phyloP scores from a whole-genome alignment of 192 early-diverging fungal species.

The Obelidium mucronatum region DNA sequence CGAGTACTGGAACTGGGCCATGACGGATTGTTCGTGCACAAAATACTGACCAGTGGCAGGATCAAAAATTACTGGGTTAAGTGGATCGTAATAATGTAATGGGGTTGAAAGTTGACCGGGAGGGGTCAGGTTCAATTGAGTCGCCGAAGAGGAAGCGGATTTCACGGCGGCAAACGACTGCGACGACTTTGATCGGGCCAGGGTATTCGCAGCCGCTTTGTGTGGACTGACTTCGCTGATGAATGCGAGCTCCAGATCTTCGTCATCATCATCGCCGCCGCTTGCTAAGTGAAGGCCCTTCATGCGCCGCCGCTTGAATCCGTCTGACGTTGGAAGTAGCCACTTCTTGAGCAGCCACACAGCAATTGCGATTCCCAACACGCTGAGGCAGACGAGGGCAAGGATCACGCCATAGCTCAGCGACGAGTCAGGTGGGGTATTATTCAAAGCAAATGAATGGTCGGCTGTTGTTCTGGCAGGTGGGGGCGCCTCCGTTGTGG shows the following conservation, averaged over 20 bases:
- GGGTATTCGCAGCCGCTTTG: not conserved
- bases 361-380: not conserved
- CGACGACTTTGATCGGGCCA: not conserved
- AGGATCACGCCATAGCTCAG: conserved; percentile 15
- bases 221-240: not conserved
- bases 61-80: not conserved
- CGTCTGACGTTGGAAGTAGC: conserved; percentile 10
- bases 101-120: not conserved
- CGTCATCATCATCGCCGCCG: not conserved
- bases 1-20: not conserved
- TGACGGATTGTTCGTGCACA: no score
- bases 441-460: not conserved
- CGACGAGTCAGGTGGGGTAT: not conserved
- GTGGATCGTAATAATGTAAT: not conserved
- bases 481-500: no score
- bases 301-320: conserved; percentile 5
- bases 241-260: not conserved
- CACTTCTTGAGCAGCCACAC: conserved; percentile 5
- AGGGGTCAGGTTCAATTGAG: not conserved
- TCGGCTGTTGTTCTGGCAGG: no score
- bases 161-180: not conserved
- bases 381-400: not conserved
- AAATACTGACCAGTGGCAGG: no score
- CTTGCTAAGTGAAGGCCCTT: not conserved
- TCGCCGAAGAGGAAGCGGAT: not conserved